Conservation (phyloP, 116 monocot genomes). For the Papilionanthe hybrid region DNA sequence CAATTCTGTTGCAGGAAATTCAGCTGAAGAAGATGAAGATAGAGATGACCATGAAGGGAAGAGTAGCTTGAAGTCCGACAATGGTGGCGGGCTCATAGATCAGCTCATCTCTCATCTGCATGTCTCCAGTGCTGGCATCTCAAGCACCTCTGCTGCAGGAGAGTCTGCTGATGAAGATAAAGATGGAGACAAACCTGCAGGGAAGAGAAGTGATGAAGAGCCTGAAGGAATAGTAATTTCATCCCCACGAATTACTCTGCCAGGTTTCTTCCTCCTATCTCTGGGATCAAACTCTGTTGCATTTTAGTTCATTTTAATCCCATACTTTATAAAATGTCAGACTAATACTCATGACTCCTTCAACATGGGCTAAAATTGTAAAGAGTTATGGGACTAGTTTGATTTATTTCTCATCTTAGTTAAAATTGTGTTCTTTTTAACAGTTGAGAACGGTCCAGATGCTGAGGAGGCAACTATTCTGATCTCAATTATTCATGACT, state of each 20-base stretch:
- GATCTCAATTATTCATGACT: constrained; percentile 9
- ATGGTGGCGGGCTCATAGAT: background rate
- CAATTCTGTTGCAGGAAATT: no score
- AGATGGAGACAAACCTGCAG: background rate
- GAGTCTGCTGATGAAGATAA: background rate
- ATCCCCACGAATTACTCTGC: background rate
- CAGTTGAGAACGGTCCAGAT: background rate
- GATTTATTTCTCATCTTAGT: no score
- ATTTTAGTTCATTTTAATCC: background rate
- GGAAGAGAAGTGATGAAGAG: background rate
- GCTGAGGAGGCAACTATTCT: constrained; percentile 5
- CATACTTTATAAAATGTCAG: no score
- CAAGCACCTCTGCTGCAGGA: background rate
- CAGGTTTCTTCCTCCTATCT: background rate
- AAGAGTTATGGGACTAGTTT: no score
- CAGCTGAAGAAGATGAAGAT: background rate
- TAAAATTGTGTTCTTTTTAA: background rate
- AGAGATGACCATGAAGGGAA: background rate
- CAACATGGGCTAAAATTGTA: no score
- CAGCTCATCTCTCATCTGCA: background rate
- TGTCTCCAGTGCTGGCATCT: background rate
- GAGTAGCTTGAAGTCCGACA: background rate
- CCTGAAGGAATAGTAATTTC: background rate
- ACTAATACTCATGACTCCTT: no score
- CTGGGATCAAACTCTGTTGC: background rate